These are phyloP conservation scores for Oryza meridionalis DNA, from an alignment of 176 grass and related monocot genomes.

Conservation along the genomic window DNA sequence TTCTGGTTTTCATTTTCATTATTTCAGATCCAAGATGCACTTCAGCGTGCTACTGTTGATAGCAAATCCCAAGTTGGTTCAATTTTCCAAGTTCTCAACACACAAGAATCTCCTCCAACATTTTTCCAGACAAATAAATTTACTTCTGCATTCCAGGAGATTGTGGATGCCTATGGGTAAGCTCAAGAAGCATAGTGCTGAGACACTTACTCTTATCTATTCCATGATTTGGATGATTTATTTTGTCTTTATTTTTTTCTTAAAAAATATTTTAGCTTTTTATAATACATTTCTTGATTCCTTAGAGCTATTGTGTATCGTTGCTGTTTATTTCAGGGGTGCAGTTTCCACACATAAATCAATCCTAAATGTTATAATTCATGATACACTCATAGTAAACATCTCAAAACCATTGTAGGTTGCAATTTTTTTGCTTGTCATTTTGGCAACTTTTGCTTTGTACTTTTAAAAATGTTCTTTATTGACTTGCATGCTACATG, in stretches of 20 bases:
- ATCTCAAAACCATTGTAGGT: not conserved
- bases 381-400: not conserved
- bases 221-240: not conserved
- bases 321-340: not conserved
- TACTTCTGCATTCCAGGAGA: slow-evolving; percentile 82
- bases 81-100: slow-evolving; percentile 88
- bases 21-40: slow-evolving; percentile 78
- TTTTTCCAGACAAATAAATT: slow-evolving; percentile 95
- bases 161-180: slow-evolving; percentile 98
- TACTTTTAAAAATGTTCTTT: not conserved
- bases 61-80: slow-evolving; percentile 92
- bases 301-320: not conserved
- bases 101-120: slow-evolving; percentile 87
- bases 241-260: not conserved
- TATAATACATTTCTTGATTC: not conserved
- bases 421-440: not conserved
- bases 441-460: not conserved
- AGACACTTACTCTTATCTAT: not conserved
- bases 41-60: slow-evolving; percentile 66
- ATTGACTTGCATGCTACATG: not conserved
- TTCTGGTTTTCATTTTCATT: not conserved
- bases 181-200: slow-evolving; percentile 3
- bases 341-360: not conserved
- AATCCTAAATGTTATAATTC: not conserved
- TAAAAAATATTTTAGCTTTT: not conserved